phyloP scores from a whole-genome alignment of 2,329 filamentous ascomycete genomes.

The Trichoderma endophyticum region DNA sequence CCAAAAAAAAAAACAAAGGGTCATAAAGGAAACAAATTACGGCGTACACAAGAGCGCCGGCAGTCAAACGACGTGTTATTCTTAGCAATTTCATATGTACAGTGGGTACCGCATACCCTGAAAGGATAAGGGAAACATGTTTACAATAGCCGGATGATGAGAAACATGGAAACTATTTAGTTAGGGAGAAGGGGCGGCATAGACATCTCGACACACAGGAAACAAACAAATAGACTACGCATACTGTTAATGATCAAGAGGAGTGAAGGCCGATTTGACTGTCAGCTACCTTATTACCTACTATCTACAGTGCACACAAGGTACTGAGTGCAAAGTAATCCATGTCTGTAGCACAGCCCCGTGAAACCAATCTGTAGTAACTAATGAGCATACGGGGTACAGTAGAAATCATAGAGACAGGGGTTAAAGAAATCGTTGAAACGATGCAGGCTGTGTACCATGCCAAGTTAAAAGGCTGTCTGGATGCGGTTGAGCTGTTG shows the following conservation, averaged over 20 bases:
- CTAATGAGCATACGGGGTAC: not conserved
- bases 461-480: not conserved
- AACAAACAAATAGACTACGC: slow-evolving; percentile 16
- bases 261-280: not conserved
- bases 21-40: slow-evolving; percentile 24
- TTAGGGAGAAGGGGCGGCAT: slow-evolving; percentile 4
- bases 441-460: not conserved
- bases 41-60: slow-evolving; percentile 22
- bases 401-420: not conserved
- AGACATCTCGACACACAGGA: slow-evolving; percentile 19
- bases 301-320: not conserved
- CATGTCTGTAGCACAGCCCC: not conserved
- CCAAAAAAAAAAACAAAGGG: slow-evolving; percentile 13
- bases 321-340: not conserved
- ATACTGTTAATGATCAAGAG: not conserved
- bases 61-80: slow-evolving; percentile 20
- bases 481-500: not conserved
- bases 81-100: slow-evolving; percentile 26
- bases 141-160: slow-evolving; percentile 13
- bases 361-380: not conserved
- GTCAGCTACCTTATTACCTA: not conserved
- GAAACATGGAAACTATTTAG: slow-evolving; percentile 9
- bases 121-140: slow-evolving; percentile 16
- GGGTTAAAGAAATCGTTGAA: not conserved
- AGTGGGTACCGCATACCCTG: slow-evolving; percentile 12